These are phyloP conservation scores for Hirschioporus abietinus DNA, from an alignment of 768 basidiomycete genomes.

Conservation along the genomic window DNA sequence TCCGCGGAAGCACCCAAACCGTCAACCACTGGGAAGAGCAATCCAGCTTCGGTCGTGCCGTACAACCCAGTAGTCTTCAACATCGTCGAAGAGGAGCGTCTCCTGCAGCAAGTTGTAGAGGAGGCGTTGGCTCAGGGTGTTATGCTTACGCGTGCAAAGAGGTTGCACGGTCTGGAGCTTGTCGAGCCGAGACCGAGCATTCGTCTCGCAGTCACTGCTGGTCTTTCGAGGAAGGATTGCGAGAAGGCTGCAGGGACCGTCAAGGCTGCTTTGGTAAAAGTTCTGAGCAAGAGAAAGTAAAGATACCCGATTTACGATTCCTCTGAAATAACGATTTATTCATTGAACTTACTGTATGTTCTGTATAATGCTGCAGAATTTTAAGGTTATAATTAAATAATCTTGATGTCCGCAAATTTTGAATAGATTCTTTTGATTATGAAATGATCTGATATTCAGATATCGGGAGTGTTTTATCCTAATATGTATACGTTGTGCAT, in stretches of 20 bases:
- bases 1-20: conserved; percentile 17
- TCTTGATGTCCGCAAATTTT: neutral
- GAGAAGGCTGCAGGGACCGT: conserved; percentile 81
- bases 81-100: conserved; percentile 62
- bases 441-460: too few relatives aligned
- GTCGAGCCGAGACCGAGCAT: conserved; percentile 80
- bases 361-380: neutral
- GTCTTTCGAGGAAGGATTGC: conserved; percentile 81
- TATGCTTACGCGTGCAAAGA: conserved; percentile 77
- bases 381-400: neutral
- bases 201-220: conserved; percentile 74
- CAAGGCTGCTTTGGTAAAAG: conserved; percentile 69
- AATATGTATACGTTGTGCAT: neutral
- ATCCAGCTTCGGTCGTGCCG: conserved; percentile 41
- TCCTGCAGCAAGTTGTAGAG: conserved; percentile 91
- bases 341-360: neutral
- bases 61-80: conserved; percentile 47
- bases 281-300: conserved; percentile 55
- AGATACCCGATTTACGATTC: neutral
- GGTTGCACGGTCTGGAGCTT: conserved; percentile 79
- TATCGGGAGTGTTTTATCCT: neutral
- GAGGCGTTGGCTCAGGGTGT: conserved; percentile 79
- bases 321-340: too few relatives aligned
- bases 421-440: neutral
- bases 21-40: conserved; percentile 34